Conservation (phyloP, 768 basidiomycete genomes). For the Gelatoporia subvermispora region DNA sequence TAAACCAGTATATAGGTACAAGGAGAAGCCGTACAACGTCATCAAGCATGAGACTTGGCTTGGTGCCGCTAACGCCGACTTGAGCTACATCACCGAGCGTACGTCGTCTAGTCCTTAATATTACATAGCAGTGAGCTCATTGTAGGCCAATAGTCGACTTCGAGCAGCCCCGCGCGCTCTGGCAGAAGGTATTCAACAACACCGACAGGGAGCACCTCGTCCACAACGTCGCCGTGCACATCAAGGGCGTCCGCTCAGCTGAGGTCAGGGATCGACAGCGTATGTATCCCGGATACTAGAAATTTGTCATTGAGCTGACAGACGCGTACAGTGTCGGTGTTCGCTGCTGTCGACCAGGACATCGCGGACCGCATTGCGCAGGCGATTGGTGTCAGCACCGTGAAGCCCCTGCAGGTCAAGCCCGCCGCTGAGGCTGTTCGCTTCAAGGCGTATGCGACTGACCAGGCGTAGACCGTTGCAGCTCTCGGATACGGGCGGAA, state of each 20-base stretch:
- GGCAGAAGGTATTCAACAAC: slow-evolving; percentile 63
- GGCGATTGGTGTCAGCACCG: slow-evolving; percentile 54
- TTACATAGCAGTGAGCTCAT: background rate
- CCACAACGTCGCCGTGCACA: slow-evolving; percentile 61
- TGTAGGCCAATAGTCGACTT: slow-evolving; percentile 57
- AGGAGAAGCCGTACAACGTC: slow-evolving; percentile 33
- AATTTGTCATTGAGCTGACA: too few species aligned
- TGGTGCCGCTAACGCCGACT: slow-evolving; percentile 61
- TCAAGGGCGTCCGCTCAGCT: slow-evolving; percentile 53
- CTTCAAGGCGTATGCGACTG: slow-evolving; percentile 30
- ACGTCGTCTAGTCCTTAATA: too few species aligned
- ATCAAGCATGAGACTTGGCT: slow-evolving; percentile 71
- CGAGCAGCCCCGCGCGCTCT: slow-evolving; percentile 75
- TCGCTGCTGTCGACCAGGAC: slow-evolving; percentile 71
- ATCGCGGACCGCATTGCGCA: slow-evolving; percentile 77
- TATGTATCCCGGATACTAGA: too few species aligned
- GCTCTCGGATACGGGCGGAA: too few species aligned
- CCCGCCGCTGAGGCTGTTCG: slow-evolving; percentile 52
- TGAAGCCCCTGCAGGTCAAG: slow-evolving; percentile 57
- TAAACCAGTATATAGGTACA: slow-evolving; percentile 27
- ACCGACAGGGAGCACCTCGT: slow-evolving; percentile 56
- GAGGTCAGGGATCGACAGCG: slow-evolving; percentile 61
- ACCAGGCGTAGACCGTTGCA: too few species aligned
- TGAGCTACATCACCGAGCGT: slow-evolving; percentile 80
- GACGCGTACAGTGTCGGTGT: slow-evolving; percentile 56